Evolutionary conservation across 768 basidiomycete species (phyloP).

Genomic region (Kwoniella sp.): DNA sequence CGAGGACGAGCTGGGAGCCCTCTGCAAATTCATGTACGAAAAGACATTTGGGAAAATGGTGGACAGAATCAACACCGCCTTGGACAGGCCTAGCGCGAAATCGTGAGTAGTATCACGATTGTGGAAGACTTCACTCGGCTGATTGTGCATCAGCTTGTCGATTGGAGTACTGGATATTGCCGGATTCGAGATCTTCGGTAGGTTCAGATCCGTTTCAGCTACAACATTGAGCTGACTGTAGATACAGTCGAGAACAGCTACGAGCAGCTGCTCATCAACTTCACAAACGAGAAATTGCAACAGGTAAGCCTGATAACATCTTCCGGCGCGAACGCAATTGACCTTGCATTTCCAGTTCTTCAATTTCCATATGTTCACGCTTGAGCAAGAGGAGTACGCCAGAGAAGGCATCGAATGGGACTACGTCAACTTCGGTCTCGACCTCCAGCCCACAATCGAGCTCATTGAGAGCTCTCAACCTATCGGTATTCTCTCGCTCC

Average conservation of each 20-base stretch:
- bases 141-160: conserved; percentile 60
- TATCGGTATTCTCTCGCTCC: conserved; percentile 86
- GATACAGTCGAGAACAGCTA: conserved; percentile 71
- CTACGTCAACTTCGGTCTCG: conserved; percentile 95
- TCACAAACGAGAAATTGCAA: conserved; percentile 97
- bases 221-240: background rate
- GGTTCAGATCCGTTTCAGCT: conserved; percentile 1
- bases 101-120: conserved; percentile 58
- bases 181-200: conserved; percentile 84
- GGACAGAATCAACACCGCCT: conserved; percentile 88
- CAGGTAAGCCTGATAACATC: conserved; percentile 75
- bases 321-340: conserved; percentile 61
- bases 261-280: conserved; percentile 97
- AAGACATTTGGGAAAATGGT: conserved; percentile 93
- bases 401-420: conserved; percentile 97
- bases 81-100: conserved; percentile 81
- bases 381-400: conserved; percentile 98
- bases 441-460: conserved; percentile 96
- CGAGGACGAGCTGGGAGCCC: conserved; percentile 81
- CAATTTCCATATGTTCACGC: conserved; percentile 99
- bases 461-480: conserved; percentile 81
- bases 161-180: conserved; percentile 99
- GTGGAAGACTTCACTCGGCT: background rate
- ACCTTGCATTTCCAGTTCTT: conserved; percentile 50
- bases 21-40: conserved; percentile 96